Percentiles rank a stretch among this genome's conserved stretches.
These are phyloP conservation scores for Penicillium verhagenii DNA, from an alignment of 495 filamentous ascomycete genomes.

Conservation along the genomic window DNA sequence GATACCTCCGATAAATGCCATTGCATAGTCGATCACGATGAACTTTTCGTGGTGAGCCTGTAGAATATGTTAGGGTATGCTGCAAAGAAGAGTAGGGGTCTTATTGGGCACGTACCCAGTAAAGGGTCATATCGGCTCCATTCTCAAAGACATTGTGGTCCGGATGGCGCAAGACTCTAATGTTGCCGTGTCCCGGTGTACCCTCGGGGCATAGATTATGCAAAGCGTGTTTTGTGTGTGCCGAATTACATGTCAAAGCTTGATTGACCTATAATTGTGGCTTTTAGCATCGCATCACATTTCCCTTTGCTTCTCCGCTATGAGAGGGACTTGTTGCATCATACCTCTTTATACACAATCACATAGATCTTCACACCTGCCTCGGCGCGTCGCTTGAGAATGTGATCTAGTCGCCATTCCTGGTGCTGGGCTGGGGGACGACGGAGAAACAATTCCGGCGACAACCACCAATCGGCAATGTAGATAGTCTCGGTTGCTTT, in stretches of 20 bases:
- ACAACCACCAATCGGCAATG: conserved; percentile 96
- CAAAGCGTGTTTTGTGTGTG: conserved; percentile 87
- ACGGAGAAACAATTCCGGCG: conserved; percentile 87
- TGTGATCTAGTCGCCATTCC: conserved; percentile 84
- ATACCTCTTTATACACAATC: conserved; percentile 84
- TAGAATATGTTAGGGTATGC: neutral
- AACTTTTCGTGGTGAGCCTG: conserved; percentile 94
- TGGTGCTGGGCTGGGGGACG: conserved; percentile 77
- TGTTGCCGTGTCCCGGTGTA: conserved; percentile 78
- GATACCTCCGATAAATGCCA: conserved; percentile 90
- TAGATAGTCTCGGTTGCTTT: conserved; percentile 90
- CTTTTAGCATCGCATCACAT: neutral
- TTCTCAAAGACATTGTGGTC: conserved; percentile 96
- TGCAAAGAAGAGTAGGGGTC: neutral
- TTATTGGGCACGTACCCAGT: conserved; percentile 59
- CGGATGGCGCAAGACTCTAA: conserved; percentile 85
- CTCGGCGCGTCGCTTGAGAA: conserved; percentile 85
- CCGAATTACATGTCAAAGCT: conserved; percentile 87
- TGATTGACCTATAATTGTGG: conserved; percentile 55
- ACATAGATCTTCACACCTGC: conserved; percentile 93
- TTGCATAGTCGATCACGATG: conserved; percentile 84
- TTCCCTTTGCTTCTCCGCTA: neutral
- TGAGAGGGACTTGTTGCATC: neutral
- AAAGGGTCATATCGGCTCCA: conserved; percentile 93
- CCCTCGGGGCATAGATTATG: conserved; percentile 78